Base-by-base conservation (phyloP, 352 stramenopile genomes). In the Phytophthora foliorum region DNA sequence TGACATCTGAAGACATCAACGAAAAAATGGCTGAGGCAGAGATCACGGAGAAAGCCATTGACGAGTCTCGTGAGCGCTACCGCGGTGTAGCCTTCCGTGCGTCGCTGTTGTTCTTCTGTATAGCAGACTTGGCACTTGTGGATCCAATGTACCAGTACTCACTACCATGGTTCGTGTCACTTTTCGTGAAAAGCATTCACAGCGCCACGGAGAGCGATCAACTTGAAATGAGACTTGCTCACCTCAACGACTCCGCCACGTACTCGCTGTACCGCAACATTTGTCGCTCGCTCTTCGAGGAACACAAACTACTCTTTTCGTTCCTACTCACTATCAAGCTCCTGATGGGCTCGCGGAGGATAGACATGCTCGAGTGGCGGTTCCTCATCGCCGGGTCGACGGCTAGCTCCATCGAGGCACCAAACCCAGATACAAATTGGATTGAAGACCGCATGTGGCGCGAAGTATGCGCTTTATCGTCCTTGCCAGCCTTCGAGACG, bases 61-160 rank as follows among this genome's bases (percentile, higher is more conserved):
- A 98, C 53, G 81, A 95, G 62, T 97, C 80, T 1, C 86, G 93
- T 21, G 91, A 98, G 52, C 81, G 89, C 3, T 98, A 98, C 44
- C 86, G 93, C 17, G 81, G 89, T 5, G 92, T 98, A 5, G 93
- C 94, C 2, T 97, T 92, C 63, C 90, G 92, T 16, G 92, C 93
- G 0, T 93, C 94, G 17, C 72, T 98, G 22, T 63, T 98, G 3
- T 98, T 97, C 74, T 98, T 98, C 67, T 98, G 90, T 57, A 97
- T 98, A 45, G 80, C 91, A 9, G 93, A 98, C 61, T 72, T 98
- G 38, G 86, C 87, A 17, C 75, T 95, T 5, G 92, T 98, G 4
- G 93, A 98, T 55, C 93, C 93, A 0, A 98, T 98, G 91, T 98
- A 98, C 72, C 93, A 98, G 78, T 98, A 98, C 63, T 98, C 88